These are phyloP conservation scores for Candida awuae DNA, from an alignment of 805 yeast species.

Conservation along the genomic window DNA sequence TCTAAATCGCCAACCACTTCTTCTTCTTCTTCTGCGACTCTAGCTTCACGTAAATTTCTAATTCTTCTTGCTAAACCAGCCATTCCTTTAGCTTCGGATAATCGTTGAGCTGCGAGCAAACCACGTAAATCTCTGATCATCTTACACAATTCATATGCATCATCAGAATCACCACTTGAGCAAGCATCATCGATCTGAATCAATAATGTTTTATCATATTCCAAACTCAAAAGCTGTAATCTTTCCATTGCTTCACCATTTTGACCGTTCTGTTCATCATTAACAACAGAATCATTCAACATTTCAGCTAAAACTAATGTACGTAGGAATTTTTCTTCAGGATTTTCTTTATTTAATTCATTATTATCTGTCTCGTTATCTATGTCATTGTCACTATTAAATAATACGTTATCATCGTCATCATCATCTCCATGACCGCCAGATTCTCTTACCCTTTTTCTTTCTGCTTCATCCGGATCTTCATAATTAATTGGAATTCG, in stretches of 20 bases:
- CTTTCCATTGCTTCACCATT: conserved; percentile 37
- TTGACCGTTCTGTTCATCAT: conserved; percentile 25
- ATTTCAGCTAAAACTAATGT: conserved; percentile 54
- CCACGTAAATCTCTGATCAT: conserved; percentile 68
- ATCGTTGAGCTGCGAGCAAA: conserved; percentile 72
- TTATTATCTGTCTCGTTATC: conserved; percentile 26
- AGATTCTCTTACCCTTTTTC: neutral
- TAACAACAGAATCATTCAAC: conserved; percentile 46
- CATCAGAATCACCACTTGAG: conserved; percentile 50
- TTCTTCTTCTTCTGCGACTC: conserved; percentile 29
- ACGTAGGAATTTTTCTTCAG: conserved; percentile 60
- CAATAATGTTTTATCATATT: conserved; percentile 70
- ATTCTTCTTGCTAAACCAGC: conserved; percentile 45
- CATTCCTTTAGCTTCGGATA: conserved; percentile 67
- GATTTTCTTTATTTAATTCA: conserved; percentile 27
- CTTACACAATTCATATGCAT: conserved; percentile 62
- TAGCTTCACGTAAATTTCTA: conserved; percentile 44
- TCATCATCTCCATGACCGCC: neutral
- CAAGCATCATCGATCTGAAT: conserved; percentile 71
- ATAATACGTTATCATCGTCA: conserved; percentile 21
- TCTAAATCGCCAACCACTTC: conserved; percentile 1
- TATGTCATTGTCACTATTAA: conserved; percentile 42
- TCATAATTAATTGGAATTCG: conserved; percentile 48
- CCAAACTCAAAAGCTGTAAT: conserved; percentile 43
- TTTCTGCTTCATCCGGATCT: conserved; percentile 17